Evolutionary conservation across 2,329 filamentous ascomycete species (phyloP).

Genomic region (Aspergillus sclerotialis): DNA sequence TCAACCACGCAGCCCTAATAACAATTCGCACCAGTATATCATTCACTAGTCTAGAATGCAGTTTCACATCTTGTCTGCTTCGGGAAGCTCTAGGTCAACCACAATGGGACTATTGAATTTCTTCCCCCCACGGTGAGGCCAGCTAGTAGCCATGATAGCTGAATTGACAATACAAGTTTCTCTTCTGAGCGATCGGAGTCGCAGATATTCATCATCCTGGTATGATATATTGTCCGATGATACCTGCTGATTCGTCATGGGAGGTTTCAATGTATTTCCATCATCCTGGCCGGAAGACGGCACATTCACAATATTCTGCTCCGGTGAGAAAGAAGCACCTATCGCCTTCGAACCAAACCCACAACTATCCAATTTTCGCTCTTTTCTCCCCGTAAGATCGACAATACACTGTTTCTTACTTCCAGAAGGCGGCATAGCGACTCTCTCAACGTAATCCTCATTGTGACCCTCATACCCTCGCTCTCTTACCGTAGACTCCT

Average conservation of each 20-base stretch:
- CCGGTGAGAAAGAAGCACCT: constrained; percentile 1
- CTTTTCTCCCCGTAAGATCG: constrained; percentile 43
- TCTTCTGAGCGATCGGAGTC: constrained; percentile 30
- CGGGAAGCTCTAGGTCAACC: constrained; percentile 72
- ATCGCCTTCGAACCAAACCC: constrained; percentile 10
- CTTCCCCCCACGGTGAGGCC: constrained; percentile 56
- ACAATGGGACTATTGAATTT: constrained; percentile 72
- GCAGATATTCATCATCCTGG: constrained; percentile 3
- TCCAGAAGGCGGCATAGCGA: constrained; percentile 33
- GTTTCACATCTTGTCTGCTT: too few species aligned
- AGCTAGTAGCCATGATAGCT: constrained; percentile 62
- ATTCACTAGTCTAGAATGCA: too few species aligned
- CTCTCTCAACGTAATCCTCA: constrained; percentile 11
- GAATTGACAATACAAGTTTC: constrained; percentile 80
- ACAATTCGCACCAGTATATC: too few species aligned
- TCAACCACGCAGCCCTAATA: too few species aligned
- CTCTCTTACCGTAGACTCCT: too few species aligned
- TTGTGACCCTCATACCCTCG: too few species aligned
- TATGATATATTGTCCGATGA: too few species aligned
- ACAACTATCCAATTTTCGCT: constrained; percentile 25
- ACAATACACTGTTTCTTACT: constrained; percentile 50
- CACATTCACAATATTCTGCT: constrained; percentile 7
- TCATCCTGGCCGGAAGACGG: constrained; percentile 4
- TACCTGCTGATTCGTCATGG: too few species aligned
- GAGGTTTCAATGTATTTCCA: too few species aligned